A percentile compares a stretch with the other conserved stretches of the same genome.
Evolutionary conservation across 805 yeast species (phyloP).

Genomic region (Phaffomyces antillensis): DNA sequence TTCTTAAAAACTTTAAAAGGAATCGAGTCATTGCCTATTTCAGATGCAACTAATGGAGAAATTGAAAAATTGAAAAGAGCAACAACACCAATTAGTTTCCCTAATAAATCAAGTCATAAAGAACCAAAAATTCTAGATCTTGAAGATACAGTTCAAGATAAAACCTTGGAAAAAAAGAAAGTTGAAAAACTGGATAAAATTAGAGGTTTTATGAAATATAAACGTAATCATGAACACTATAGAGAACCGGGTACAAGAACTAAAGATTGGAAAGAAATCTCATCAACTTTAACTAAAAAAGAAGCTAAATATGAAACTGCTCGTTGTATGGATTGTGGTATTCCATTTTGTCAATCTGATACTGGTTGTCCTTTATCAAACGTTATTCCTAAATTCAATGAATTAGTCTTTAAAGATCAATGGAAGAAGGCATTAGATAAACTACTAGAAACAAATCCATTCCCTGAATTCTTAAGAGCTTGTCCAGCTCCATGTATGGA

Average conservation of each 20-base stretch:
- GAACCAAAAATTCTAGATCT: conserved; percentile 89
- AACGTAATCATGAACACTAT: conserved; percentile 81
- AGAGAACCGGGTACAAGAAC: conserved; percentile 70
- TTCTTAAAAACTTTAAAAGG: conserved; percentile 68
- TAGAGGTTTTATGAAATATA: conserved; percentile 91
- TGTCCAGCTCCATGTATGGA: conserved; percentile 97
- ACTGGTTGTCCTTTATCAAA: conserved; percentile 98
- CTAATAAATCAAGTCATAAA: conserved; percentile 27
- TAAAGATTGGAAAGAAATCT: conserved; percentile 88
- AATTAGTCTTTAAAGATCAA: conserved; percentile 86
- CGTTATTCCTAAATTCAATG: conserved; percentile 97
- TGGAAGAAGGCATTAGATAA: conserved; percentile 93
- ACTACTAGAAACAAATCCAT: conserved; percentile 90
- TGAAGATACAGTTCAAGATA: conserved; percentile 80
- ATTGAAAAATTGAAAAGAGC: conserved; percentile 33
- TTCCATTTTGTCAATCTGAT: conserved; percentile 97
- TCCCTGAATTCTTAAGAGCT: conserved; percentile 97
- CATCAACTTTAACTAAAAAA: conserved; percentile 71
- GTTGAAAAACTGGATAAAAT: conserved; percentile 66
- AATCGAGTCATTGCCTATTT: conserved; percentile 55
- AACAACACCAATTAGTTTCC: conserved; percentile 12
- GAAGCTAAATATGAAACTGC: conserved; percentile 91
- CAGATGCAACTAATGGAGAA: conserved; percentile 85
- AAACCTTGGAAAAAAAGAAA: conserved; percentile 56
- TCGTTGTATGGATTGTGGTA: conserved; percentile 99